Conservation (phyloP, 345 rosid species). For the Arabidopsis arenosa region DNA sequence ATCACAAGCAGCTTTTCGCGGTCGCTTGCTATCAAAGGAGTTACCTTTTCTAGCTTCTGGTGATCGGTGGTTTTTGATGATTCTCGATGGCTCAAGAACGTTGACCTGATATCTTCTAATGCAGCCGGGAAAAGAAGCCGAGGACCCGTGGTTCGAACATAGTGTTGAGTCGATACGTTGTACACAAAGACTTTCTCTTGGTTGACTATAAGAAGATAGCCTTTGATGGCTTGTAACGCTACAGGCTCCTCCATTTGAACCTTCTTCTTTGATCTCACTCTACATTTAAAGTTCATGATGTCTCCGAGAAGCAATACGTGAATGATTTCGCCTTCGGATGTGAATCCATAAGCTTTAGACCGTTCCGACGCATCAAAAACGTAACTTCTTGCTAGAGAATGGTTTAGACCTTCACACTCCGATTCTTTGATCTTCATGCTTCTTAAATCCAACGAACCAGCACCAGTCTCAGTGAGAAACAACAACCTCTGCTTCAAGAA, state of each 20-base stretch:
- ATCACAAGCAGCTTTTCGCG: slow-evolving; percentile 79
- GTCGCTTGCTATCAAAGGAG: slow-evolving; percentile 79
- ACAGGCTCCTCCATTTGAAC: slow-evolving; percentile 69
- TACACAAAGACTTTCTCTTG: slow-evolving; percentile 70
- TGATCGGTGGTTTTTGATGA: slow-evolving; percentile 31
- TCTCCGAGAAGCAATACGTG: slow-evolving; percentile 82
- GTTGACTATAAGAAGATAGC: slow-evolving; percentile 71
- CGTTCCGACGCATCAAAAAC: slow-evolving; percentile 80
- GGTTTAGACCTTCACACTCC: slow-evolving; percentile 84
- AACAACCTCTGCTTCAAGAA: slow-evolving; percentile 92
- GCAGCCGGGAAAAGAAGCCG: slow-evolving; percentile 75
- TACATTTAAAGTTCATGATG: slow-evolving; percentile 85
- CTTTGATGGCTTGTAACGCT: slow-evolving; percentile 79
- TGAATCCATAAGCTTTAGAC: slow-evolving; percentile 93
- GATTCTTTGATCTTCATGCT: slow-evolving; percentile 87
- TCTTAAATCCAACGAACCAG: slow-evolving; percentile 92
- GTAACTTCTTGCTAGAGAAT: slow-evolving; percentile 64
- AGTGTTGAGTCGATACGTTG: slow-evolving; percentile 87
- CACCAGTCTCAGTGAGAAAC: slow-evolving; percentile 89
- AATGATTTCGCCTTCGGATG: slow-evolving; percentile 82
- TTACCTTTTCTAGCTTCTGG: slow-evolving; percentile 30
- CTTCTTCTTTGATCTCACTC: slow-evolving; percentile 85
- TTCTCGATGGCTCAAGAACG: slow-evolving; percentile 63
- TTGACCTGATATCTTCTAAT: slow-evolving; percentile 75
- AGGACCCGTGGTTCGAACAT: slow-evolving; percentile 70